Conservation (phyloP, 2,329 filamentous ascomycete genomes). For the Sporothrix protearum region DNA sequence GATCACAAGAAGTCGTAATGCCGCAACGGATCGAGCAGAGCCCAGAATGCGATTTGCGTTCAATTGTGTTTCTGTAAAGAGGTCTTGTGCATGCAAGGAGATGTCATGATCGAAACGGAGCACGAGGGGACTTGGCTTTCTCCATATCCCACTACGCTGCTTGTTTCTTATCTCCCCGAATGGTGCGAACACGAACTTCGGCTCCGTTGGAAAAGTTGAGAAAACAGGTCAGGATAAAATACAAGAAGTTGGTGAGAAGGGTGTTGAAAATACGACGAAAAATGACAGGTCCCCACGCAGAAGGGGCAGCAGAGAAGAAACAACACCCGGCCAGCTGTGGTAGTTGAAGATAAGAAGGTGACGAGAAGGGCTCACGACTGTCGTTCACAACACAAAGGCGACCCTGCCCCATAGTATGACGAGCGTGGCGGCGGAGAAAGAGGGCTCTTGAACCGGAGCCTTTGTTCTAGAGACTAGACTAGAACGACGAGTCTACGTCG, state of each 20-base stretch:
- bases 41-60: background rate
- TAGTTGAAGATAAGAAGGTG: background rate
- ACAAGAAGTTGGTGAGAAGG: background rate
- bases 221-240: background rate
- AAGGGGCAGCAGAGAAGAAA: background rate
- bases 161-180: background rate
- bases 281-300: background rate
- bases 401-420: background rate
- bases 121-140: background rate
- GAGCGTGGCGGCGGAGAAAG: background rate
- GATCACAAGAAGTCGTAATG: background rate
- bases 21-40: background rate
- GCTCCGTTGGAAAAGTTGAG: background rate
- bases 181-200: background rate
- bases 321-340: background rate
- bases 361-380: background rate
- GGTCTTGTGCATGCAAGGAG: background rate
- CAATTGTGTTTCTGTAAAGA: background rate
- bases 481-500: too few relatives aligned
- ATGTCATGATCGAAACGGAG: background rate
- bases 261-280: background rate
- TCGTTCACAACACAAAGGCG: too few relatives aligned
- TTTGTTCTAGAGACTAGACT: background rate
- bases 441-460: background rate
- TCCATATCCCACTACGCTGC: background rate